Conservation (phyloP, 2,329 filamentous ascomycete species). For the Metarhizium sp. region DNA sequence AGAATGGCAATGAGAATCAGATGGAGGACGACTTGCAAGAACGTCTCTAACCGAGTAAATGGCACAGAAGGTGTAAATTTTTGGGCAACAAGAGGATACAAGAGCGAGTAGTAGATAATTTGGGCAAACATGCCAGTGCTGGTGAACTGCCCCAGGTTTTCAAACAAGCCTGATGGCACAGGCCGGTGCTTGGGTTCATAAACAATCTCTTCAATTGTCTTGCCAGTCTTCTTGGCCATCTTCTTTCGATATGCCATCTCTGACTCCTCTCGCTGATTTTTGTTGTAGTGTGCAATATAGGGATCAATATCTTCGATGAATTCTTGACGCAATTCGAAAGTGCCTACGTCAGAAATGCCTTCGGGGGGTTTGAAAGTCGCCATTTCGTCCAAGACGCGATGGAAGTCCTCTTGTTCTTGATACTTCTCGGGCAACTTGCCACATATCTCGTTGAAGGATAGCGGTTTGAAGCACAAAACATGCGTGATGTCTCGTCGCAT, state of each 20-base stretch:
- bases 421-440: slow-evolving; percentile 81
- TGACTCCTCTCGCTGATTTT: slow-evolving; percentile 93
- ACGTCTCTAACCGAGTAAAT: slow-evolving; percentile 76
- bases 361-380: slow-evolving; percentile 85
- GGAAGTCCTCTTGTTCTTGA: slow-evolving; percentile 81
- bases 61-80: slow-evolving; percentile 66
- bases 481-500: slow-evolving; percentile 88
- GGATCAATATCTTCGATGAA: slow-evolving; percentile 86
- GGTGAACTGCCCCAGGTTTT: slow-evolving; percentile 69
- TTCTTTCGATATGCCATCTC: slow-evolving; percentile 81
- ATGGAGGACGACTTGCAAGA: slow-evolving; percentile 85
- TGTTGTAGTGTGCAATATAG: slow-evolving; percentile 91
- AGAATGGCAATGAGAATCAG: slow-evolving; percentile 75
- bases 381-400: slow-evolving; percentile 75
- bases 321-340: slow-evolving; percentile 82
- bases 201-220: slow-evolving; percentile 72
- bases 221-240: slow-evolving; percentile 80
- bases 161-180: slow-evolving; percentile 70
- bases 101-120: slow-evolving; percentile 77
- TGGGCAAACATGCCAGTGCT: slow-evolving; percentile 79
- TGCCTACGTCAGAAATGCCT: slow-evolving; percentile 84
- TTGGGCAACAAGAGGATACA: slow-evolving; percentile 66
- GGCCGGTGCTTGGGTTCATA: slow-evolving; percentile 78
- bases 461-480: slow-evolving; percentile 88
- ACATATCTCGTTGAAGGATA: slow-evolving; percentile 89